Conservation (phyloP, 2,329 filamentous ascomycete species). For the Aspergillus pseudotamarii region DNA sequence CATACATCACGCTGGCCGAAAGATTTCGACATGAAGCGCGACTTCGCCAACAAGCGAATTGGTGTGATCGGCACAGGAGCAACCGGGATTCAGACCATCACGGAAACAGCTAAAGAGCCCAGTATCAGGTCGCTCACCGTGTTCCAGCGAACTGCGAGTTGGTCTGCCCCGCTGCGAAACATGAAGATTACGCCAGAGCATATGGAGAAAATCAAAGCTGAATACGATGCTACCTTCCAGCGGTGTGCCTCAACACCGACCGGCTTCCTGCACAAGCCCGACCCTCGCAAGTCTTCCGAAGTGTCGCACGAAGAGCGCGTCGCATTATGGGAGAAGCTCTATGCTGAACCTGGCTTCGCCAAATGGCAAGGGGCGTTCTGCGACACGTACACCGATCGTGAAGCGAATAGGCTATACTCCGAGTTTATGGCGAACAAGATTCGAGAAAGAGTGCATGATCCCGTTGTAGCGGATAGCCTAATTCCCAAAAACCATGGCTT, state of each 20-base stretch:
- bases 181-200: conserved; percentile 19
- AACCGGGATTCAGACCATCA: conserved; percentile 43
- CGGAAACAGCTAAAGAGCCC: conserved; percentile 20
- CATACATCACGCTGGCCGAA: conserved; percentile 48
- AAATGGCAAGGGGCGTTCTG: conserved; percentile 47
- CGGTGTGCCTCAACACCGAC: conserved; percentile 15
- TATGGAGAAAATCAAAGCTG: conserved; percentile 14
- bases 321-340: conserved; percentile 21
- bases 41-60: conserved; percentile 41
- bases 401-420: conserved; percentile 58
- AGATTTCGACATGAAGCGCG: conserved; percentile 23
- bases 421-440: conserved; percentile 60
- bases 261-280: conserved; percentile 17
- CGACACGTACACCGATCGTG: conserved; percentile 50
- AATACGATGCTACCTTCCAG: conserved; percentile 20
- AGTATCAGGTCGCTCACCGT: conserved; percentile 22
- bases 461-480: conserved; percentile 54
- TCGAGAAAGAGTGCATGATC: conserved; percentile 54
- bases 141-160: conserved; percentile 30
- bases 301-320: conserved; percentile 14
- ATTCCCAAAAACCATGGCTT: conserved; percentile 59
- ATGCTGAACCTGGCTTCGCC: conserved; percentile 20
- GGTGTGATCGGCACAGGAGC: conserved; percentile 48
- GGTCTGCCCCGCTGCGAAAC: conserved; percentile 28
- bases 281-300: conserved; percentile 7